Evolutionary conservation across 2,329 filamentous ascomycete genomes (phyloP).

Genomic region (Balansia obtecta): DNA sequence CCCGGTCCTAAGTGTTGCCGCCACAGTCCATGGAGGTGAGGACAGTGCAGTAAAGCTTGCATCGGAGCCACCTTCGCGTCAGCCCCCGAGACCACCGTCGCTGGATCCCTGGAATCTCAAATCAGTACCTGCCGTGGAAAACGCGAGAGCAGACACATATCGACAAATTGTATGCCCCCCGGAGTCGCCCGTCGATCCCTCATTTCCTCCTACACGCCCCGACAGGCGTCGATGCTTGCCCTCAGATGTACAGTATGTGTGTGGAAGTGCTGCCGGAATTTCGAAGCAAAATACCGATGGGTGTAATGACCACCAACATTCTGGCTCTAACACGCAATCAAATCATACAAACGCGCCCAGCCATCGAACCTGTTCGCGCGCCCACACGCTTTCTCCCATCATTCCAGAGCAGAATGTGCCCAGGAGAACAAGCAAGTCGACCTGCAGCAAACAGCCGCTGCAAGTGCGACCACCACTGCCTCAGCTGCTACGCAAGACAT

Average conservation of each 20-base stretch:
- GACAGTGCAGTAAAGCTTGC: conserved; percentile 1
- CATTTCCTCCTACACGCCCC: conserved; percentile 6
- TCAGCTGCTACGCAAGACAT: background rate
- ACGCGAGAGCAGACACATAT: conserved; percentile 12
- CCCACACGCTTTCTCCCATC: conserved; percentile 7
- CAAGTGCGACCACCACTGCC: conserved; percentile 3
- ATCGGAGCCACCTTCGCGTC: conserved; percentile 11
- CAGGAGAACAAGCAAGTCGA: background rate
- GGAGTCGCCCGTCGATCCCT: conserved; percentile 10
- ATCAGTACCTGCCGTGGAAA: conserved; percentile 10
- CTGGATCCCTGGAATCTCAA: conserved; percentile 31
- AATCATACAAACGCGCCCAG: conserved; percentile 5
- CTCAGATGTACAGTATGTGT: background rate
- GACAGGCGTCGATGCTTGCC: background rate
- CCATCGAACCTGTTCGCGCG: conserved; percentile 4
- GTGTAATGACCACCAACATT: conserved; percentile 8
- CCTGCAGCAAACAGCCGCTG: conserved; percentile 1
- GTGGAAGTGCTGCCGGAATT: conserved; percentile 1
- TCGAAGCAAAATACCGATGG: conserved; percentile 6
- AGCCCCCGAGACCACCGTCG: conserved; percentile 24
- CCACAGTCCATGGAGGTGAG: too few species aligned
- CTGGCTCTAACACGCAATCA: conserved; percentile 10
- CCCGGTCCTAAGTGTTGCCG: background rate
- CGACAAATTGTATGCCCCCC: background rate
- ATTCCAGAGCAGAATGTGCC: conserved; percentile 9